Conservation (phyloP, 352 stramenopile species). For the Lagenidium giganteum region DNA sequence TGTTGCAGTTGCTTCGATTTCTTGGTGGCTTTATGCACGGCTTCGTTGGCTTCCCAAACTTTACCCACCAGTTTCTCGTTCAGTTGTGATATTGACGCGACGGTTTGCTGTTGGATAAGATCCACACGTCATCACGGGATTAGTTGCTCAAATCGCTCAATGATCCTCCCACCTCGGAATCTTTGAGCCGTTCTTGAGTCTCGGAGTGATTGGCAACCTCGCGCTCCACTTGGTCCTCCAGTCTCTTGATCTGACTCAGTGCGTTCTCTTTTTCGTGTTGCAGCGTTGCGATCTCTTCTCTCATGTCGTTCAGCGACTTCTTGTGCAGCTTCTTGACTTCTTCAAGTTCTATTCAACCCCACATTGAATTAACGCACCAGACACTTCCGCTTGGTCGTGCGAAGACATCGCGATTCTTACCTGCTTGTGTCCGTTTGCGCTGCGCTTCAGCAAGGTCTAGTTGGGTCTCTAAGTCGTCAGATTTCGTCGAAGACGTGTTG, state of each 20-base stretch:
- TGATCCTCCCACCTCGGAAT: constrained; percentile 39
- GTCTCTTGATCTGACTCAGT: constrained; percentile 26
- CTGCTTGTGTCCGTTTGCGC: constrained; percentile 22
- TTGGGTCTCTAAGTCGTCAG: constrained; percentile 43
- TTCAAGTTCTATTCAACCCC: too few species aligned
- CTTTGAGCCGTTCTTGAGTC: constrained; percentile 34
- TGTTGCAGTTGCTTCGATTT: constrained; percentile 51
- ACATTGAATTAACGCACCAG: too few species aligned
- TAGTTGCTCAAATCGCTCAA: neutral
- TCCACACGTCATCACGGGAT: too few species aligned
- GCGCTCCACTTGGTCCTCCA: constrained; percentile 33
- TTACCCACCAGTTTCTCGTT: constrained; percentile 70
- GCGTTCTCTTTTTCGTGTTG: constrained; percentile 21
- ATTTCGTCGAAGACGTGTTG: constrained; percentile 44
- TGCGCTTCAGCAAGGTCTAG: constrained; percentile 41
- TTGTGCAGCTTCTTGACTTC: too few species aligned
- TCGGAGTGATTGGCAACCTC: constrained; percentile 40
- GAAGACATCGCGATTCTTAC: constrained; percentile 9
- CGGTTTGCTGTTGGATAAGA: constrained; percentile 35
- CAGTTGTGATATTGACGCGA: constrained; percentile 55
- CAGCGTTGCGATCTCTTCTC: constrained; percentile 21
- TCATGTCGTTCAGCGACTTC: constrained; percentile 23
- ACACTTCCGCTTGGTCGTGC: neutral
- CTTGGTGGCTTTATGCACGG: constrained; percentile 46
- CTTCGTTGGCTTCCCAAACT: constrained; percentile 54